phyloP scores from a whole-genome alignment of 2,329 filamentous ascomycete species.

The Grosmannia serpens region DNA sequence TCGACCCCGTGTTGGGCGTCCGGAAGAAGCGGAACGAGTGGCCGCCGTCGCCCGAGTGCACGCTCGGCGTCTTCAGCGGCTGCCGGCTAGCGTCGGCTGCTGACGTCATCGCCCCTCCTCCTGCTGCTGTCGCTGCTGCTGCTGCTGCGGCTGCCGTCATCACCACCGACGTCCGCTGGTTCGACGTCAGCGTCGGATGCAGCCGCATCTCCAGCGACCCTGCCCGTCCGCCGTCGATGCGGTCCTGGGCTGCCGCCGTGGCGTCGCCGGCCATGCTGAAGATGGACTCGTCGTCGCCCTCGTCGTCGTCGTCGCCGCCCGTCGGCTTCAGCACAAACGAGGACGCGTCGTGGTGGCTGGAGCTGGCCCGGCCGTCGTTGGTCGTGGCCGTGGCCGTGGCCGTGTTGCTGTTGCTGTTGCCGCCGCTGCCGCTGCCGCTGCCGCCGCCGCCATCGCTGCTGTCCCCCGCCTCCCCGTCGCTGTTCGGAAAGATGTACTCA shows the following conservation, averaged over 20 bases:
- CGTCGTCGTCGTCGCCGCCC: conserved; percentile 25
- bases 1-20: conserved; percentile 25
- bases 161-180: conserved; percentile 19
- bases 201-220: conserved; percentile 70
- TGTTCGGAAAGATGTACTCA: conserved; percentile 92
- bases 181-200: conserved; percentile 64
- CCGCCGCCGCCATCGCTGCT: conserved; percentile 25
- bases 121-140: not conserved
- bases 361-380: not conserved
- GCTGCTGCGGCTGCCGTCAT: not conserved
- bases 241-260: not conserved
- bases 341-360: conserved; percentile 26
- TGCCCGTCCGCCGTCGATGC: conserved; percentile 42
- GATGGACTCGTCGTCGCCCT: conserved; percentile 30
- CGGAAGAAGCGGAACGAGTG: conserved; percentile 42
- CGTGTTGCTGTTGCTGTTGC: conserved; percentile 12
- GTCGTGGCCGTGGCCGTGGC: conserved; percentile 21
- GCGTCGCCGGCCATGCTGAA: conserved; percentile 5
- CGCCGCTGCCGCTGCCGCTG: conserved; percentile 34
- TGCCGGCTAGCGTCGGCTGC: too few relatives aligned
- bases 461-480: conserved; percentile 32
- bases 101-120: not conserved
- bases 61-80: conserved; percentile 37
- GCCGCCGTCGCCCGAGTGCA: conserved; percentile 32
- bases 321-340: not conserved